These are phyloP conservation scores for Fusarium falciforme DNA, from an alignment of 2,329 filamentous ascomycete species.

Conservation along the genomic window DNA sequence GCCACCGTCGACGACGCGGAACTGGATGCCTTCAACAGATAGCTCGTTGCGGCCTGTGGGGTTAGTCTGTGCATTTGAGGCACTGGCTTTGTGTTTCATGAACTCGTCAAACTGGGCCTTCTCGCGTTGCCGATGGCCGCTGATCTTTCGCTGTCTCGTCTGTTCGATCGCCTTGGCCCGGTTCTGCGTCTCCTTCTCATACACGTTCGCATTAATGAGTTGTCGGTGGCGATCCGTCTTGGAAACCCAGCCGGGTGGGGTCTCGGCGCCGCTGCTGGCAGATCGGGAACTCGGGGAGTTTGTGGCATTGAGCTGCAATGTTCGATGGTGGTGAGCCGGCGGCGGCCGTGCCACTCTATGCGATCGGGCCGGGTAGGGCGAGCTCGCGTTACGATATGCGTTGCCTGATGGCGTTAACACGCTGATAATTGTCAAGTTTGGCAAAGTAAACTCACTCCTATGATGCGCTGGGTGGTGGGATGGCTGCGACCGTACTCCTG, in stretches of 20 bases:
- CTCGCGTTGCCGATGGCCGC: conserved; percentile 66
- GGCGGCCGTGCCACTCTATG: conserved; percentile 52
- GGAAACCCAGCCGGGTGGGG: conserved; percentile 68
- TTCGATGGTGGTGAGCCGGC: conserved; percentile 59
- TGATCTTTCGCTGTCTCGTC: conserved; percentile 69
- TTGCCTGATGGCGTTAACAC: conserved; percentile 44
- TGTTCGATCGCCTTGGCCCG: conserved; percentile 79
- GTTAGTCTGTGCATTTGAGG: conserved; percentile 36
- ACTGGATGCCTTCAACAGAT: conserved; percentile 77
- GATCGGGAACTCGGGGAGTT: conserved; percentile 52
- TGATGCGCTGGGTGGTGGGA: conserved; percentile 45
- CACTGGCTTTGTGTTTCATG: conserved; percentile 44
- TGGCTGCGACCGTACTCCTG: conserved; percentile 50
- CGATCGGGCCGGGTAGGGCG: conserved; percentile 50
- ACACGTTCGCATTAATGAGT: conserved; percentile 83
- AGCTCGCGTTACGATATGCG: conserved; percentile 46
- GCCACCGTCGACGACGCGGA: conserved; percentile 78
- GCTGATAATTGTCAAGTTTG: neutral
- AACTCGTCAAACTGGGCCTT: conserved; percentile 64
- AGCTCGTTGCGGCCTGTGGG: conserved; percentile 67
- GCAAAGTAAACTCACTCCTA: conserved; percentile 49
- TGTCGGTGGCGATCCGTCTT: conserved; percentile 83
- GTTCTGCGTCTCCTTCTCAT: conserved; percentile 77
- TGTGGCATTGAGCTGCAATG: conserved; percentile 71
- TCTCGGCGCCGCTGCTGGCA: conserved; percentile 50